A percentile compares a stretch with the other conserved stretches of the same genome.
These are phyloP conservation scores for Isoetes taiwanensis DNA, from an alignment of 75 land plant species.

Conservation along the genomic window DNA sequence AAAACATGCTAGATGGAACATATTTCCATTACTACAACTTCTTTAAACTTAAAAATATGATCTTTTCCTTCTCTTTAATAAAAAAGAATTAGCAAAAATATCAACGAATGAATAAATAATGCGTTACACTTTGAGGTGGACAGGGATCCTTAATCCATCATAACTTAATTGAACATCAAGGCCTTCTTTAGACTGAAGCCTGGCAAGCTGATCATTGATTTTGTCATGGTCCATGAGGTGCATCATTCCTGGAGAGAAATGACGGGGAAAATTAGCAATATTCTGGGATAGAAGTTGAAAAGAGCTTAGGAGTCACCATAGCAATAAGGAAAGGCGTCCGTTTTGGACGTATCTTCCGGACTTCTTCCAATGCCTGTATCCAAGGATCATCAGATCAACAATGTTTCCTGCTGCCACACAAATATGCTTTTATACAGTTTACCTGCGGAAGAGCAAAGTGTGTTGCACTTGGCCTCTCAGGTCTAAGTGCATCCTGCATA, in stretches of 20 bases:
- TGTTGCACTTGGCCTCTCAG: background rate
- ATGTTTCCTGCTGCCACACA: no score
- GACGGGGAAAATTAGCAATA: background rate
- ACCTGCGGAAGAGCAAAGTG: slow-evolving; percentile 2
- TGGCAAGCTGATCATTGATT: background rate
- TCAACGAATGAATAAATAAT: no score
- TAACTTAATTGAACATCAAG: slow-evolving; percentile 7
- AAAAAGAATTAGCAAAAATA: no score
- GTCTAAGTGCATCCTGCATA: slow-evolving; percentile 4
- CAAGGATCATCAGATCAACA: no score
- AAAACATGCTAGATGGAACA: no score
- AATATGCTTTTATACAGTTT: background rate
- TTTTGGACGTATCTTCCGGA: background rate
- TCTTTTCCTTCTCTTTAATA: no score
- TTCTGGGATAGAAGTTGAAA: background rate
- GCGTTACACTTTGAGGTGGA: no score
- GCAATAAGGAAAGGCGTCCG: background rate
- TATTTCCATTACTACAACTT: no score
- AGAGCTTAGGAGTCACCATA: background rate
- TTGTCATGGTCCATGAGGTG: slow-evolving; percentile 5
- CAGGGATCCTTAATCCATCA: no score
- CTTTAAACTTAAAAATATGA: no score
- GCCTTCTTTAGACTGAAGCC: background rate
- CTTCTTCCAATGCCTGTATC: background rate
- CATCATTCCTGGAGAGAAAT: slow-evolving; percentile 2